phyloP scores from a whole-genome alignment of 148 eudicot species.

The Rhododendron vialii region DNA sequence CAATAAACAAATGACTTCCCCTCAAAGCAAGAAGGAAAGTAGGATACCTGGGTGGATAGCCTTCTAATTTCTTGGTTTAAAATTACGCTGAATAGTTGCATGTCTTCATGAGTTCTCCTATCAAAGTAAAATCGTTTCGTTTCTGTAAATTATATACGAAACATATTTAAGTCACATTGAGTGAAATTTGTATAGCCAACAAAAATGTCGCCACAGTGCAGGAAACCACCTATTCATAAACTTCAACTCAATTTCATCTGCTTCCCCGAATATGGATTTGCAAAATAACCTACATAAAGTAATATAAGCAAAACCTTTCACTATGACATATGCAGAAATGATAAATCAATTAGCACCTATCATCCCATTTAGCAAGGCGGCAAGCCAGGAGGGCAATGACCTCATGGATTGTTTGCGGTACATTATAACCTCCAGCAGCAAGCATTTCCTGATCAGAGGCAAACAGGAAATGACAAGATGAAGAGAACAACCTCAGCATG shows the following conservation, averaged over 20 bases:
- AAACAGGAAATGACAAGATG: not conserved
- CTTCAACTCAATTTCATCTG: slow-evolving; percentile 90
- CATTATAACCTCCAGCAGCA: not conserved
- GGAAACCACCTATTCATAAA: slow-evolving; percentile 74
- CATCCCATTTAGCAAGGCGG: slow-evolving; percentile 4
- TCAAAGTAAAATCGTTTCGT: slow-evolving; percentile 1
- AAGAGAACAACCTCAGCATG: not conserved
- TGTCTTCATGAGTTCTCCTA: slow-evolving; percentile 89
- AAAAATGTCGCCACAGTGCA: not conserved
- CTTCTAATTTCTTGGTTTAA: slow-evolving; percentile 86
- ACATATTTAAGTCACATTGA: not conserved
- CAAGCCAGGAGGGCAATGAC: not conserved
- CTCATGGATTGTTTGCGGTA: not conserved
- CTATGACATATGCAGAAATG: not conserved
- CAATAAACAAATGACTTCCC: not conserved
- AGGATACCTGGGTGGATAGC: slow-evolving; percentile 68
- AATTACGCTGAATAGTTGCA: slow-evolving; percentile 70
- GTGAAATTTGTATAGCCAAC: not conserved
- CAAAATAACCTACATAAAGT: slow-evolving; percentile 51
- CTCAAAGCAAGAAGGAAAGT: not conserved
- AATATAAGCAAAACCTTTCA: not conserved
- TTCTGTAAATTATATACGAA: not conserved
- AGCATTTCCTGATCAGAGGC: slow-evolving; percentile 1
- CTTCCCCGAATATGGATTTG: slow-evolving; percentile 83
- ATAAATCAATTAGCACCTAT: slow-evolving; percentile 1